These are phyloP conservation scores for Favolaschia claudopus DNA, from an alignment of 768 basidiomycete genomes.

Conservation along the genomic window DNA sequence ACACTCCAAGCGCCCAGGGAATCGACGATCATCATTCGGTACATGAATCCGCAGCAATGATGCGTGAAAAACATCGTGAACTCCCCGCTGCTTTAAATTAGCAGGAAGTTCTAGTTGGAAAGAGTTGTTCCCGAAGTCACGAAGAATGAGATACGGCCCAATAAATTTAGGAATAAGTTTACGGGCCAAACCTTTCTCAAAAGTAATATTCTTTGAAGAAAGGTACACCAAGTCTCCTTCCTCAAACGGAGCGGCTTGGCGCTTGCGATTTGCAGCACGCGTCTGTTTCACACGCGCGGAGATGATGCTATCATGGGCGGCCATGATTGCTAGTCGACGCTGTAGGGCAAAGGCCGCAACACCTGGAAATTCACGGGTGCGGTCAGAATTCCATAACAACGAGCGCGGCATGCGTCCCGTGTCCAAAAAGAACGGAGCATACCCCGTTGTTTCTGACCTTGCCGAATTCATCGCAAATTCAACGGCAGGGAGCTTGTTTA, in stretches of 20 bases:
- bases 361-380: conserved; percentile 26
- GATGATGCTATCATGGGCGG: conserved; percentile 28
- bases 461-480: background rate
- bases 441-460: conserved; percentile 25
- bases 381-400: conserved; percentile 22
- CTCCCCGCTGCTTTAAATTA: conserved; percentile 29
- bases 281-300: conserved; percentile 39
- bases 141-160: conserved; percentile 35
- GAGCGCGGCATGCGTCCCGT: conserved; percentile 3
- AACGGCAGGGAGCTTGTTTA: conserved; percentile 21
- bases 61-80: conserved; percentile 28
- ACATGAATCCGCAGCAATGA: conserved; percentile 38
- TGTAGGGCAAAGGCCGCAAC: conserved; percentile 16
- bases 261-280: conserved; percentile 29
- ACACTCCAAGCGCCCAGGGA: background rate
- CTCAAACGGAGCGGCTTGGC: conserved; percentile 18
- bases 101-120: conserved; percentile 26
- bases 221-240: conserved; percentile 35
- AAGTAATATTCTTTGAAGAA: no score
- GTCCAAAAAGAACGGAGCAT: conserved; percentile 23
- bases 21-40: conserved; percentile 41
- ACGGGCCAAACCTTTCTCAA: conserved; percentile 23
- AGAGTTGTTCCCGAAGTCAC: conserved; percentile 20
- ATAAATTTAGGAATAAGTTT: conserved; percentile 41
- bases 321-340: conserved; percentile 32